phyloP scores from a whole-genome alignment of 1,284 basidiomycete species.

The Rhodotorula sp. region DNA sequence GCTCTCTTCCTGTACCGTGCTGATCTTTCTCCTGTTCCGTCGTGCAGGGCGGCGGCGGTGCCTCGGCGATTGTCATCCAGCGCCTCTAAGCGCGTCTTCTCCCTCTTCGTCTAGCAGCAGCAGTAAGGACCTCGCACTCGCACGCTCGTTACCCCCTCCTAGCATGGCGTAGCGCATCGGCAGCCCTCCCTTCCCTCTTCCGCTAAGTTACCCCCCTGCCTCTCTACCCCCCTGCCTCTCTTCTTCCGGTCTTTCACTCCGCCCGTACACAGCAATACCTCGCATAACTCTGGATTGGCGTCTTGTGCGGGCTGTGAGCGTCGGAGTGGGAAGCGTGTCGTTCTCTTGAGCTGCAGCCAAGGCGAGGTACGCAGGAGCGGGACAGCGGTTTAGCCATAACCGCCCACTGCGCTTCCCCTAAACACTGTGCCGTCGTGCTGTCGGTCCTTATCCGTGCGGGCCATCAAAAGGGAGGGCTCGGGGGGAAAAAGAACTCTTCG shows the following conservation, averaged over 20 bases:
- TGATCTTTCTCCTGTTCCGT: conserved; percentile 22
- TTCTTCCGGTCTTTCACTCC: too few relatives aligned
- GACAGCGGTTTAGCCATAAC: too few relatives aligned
- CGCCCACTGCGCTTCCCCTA: too few relatives aligned
- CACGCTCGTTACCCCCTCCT: not conserved
- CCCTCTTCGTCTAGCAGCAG: not conserved
- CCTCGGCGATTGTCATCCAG: conserved; percentile 86
- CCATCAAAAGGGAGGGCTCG: too few relatives aligned
- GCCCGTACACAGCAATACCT: not conserved
- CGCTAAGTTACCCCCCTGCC: not conserved
- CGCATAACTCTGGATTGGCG: not conserved
- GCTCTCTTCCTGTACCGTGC: conserved; percentile 10
- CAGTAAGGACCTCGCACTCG: not conserved
- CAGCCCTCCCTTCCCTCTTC: not conserved
- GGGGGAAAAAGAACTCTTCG: not conserved
- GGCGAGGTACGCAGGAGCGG: too few relatives aligned
- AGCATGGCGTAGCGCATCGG: not conserved
- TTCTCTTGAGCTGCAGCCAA: too few relatives aligned
- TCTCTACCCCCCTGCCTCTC: not conserved
- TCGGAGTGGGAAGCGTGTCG: too few relatives aligned
- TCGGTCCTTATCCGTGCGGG: too few relatives aligned
- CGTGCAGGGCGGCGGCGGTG: conserved; percentile 75
- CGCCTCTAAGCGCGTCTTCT: conserved; percentile 60
- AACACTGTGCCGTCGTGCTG: too few relatives aligned
- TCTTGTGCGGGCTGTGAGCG: too few relatives aligned